Conservation (phyloP, 495 filamentous ascomycete species). For the Hypoxylon rickii region DNA sequence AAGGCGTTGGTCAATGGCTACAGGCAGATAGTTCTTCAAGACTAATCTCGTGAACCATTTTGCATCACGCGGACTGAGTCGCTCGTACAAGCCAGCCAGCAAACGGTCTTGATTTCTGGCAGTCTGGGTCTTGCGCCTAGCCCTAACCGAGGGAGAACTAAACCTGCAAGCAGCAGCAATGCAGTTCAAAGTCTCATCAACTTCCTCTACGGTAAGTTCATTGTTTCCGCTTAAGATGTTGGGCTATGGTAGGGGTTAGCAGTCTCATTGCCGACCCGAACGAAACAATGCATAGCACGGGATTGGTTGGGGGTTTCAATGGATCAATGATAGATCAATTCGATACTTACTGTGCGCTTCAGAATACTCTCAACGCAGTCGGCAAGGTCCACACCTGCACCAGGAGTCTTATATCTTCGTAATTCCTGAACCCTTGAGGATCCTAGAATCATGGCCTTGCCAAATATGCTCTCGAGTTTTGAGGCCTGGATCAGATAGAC, state of each 20-base stretch:
- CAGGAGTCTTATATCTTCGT: slow-evolving; percentile 60
- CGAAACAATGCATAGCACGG: not conserved
- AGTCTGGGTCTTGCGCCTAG: slow-evolving; percentile 39
- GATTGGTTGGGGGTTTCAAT: not conserved
- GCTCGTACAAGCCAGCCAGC: slow-evolving; percentile 61
- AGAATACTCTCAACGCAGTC: slow-evolving; percentile 71
- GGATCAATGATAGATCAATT: not conserved
- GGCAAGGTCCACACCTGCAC: slow-evolving; percentile 65
- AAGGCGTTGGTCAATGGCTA: slow-evolving; percentile 52
- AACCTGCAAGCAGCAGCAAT: slow-evolving; percentile 70
- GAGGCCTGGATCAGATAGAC: slow-evolving; percentile 69
- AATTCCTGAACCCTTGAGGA: slow-evolving; percentile 62
- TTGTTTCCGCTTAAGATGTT: slow-evolving; percentile 37
- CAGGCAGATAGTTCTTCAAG: slow-evolving; percentile 72
- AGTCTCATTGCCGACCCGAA: not conserved
- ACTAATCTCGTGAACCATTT: slow-evolving; percentile 90
- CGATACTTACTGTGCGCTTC: slow-evolving; percentile 60
- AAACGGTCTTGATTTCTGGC: slow-evolving; percentile 49
- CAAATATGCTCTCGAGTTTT: slow-evolving; percentile 65
- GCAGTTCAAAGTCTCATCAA: slow-evolving; percentile 65
- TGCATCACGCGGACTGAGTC: slow-evolving; percentile 69
- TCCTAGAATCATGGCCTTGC: slow-evolving; percentile 65
- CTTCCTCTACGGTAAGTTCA: slow-evolving; percentile 68
- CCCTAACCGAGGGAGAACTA: slow-evolving; percentile 67
- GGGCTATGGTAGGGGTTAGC: slow-evolving; percentile 37